Evolutionary conservation across 2,329 filamentous ascomycete genomes (phyloP).

Genomic region (Paecilomyces sp.): DNA sequence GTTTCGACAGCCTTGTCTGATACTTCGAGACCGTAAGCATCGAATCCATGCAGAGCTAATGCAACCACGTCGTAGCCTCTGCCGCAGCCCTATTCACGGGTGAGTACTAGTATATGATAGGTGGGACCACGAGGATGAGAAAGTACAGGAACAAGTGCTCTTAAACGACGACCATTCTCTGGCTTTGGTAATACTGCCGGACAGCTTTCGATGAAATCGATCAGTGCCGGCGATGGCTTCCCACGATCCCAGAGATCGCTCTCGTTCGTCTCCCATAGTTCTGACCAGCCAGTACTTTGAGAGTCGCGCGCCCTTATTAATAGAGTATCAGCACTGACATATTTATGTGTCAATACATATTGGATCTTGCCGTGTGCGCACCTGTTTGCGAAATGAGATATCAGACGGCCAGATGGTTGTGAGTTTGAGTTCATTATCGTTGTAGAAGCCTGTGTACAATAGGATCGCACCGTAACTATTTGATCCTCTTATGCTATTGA

Average conservation of each 20-base stretch:
- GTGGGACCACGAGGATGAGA: background rate
- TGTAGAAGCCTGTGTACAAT: background rate
- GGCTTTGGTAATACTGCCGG: background rate
- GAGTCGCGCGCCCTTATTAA: background rate
- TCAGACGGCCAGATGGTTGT: background rate
- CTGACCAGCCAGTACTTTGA: background rate
- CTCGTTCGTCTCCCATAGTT: background rate
- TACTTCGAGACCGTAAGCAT: background rate
- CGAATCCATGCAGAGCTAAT: background rate
- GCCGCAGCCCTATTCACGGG: background rate
- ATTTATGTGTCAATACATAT: background rate
- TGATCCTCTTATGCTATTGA: no score
- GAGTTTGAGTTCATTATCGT: background rate
- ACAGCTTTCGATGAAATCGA: conserved; percentile 4
- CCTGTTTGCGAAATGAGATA: background rate
- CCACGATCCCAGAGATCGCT: background rate
- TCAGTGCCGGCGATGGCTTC: background rate
- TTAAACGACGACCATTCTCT: background rate
- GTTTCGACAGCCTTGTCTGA: background rate
- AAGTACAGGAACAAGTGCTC: background rate
- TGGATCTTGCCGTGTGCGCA: background rate
- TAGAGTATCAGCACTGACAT: background rate
- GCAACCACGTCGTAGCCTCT: background rate
- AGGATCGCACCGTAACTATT: no score
- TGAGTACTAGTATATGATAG: background rate